These are phyloP conservation scores for Aspergillus pseudoglaucus DNA, from an alignment of 2,329 filamentous ascomycete species.

Conservation along the genomic window DNA sequence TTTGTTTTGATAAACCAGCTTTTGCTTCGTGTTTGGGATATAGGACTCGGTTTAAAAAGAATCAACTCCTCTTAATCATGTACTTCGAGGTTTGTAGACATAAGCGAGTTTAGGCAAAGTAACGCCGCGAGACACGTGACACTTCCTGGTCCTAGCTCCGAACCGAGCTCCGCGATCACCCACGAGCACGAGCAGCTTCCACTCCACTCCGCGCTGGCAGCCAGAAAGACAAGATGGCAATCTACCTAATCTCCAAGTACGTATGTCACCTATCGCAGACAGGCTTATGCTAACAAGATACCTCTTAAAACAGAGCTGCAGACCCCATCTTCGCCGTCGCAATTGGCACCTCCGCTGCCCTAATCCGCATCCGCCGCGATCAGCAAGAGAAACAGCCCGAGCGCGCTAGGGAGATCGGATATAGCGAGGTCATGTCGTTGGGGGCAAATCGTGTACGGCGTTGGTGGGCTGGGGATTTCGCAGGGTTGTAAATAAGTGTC, in stretches of 20 bases:
- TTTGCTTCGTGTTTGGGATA: not conserved
- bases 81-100: not conserved
- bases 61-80: slow-evolving; percentile 15
- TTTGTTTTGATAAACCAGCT: not conserved
- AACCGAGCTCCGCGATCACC: not conserved
- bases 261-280: not conserved
- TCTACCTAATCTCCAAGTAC: slow-evolving; percentile 40
- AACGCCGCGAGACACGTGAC: not conserved
- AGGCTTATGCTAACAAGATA: not conserved
- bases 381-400: slow-evolving; percentile 43
- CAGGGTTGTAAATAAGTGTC: slow-evolving; percentile 16
- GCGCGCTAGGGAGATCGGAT: slow-evolving; percentile 26
- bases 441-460: slow-evolving; percentile 27
- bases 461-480: slow-evolving; percentile 38
- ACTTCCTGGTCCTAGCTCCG: not conserved
- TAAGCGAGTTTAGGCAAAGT: not conserved
- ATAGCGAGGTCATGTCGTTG: slow-evolving; percentile 22
- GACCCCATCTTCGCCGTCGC: slow-evolving; percentile 49
- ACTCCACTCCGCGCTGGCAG: not conserved
- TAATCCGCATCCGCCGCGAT: slow-evolving; percentile 49
- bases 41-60: slow-evolving; percentile 1
- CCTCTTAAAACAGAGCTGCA: slow-evolving; percentile 31
- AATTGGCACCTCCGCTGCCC: slow-evolving; percentile 48
- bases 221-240: slow-evolving; percentile 12
- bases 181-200: not conserved